Base-by-base conservation (phyloP, 2,329 filamentous ascomycete species). In the Fusarium nematophilum region DNA sequence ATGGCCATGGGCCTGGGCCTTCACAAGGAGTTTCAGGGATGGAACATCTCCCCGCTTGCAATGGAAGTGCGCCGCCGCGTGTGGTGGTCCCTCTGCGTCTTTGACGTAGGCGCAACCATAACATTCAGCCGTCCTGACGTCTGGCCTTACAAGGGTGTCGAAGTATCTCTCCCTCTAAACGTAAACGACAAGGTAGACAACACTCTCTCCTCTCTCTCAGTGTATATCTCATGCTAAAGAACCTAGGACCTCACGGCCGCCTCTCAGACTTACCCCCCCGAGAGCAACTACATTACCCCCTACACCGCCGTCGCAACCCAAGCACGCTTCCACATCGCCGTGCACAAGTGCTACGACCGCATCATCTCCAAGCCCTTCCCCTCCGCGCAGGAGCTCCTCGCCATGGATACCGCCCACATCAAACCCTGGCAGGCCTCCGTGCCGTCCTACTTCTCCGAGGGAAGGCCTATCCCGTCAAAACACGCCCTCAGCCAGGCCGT, bases 1-100 rank as follows among this genome's bases (percentile, higher is more conserved):
- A 80, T 83, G 75, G 81, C 81, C 0, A 73, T 83, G 34, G 79
- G 80, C 0, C 62, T 84, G 6, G 81, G 82, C 0, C 70, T 84
- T 2, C 81, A 84, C 59, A 77, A 78, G n/a, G 80, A 83, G 42
- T 71, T 76, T 6, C 67, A 70, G 4, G 70, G 68, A 3, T 68
- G 65, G 50, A 69, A 68, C 23, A 71, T 75, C 18, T 70, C 71
- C 2, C 66, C 74, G 2, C 66, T 73, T 3, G 72, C 69, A 17
- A 71, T 70, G 68, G 75, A 77, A 37, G 71, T 75, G 9, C 70
- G 75, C 14, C 64, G 76, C 3, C 68, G 74, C 27, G 68, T 75
- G 2, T 78, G 76, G 70, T 77, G 75, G 73, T 70, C 70, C 4
- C 51, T 77, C 3, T 80, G 76, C 49, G 73, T 76, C n/a, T 79